Conservation (phyloP, 108 stramenopile species). For the Cylindrotheca fusiformis region DNA sequence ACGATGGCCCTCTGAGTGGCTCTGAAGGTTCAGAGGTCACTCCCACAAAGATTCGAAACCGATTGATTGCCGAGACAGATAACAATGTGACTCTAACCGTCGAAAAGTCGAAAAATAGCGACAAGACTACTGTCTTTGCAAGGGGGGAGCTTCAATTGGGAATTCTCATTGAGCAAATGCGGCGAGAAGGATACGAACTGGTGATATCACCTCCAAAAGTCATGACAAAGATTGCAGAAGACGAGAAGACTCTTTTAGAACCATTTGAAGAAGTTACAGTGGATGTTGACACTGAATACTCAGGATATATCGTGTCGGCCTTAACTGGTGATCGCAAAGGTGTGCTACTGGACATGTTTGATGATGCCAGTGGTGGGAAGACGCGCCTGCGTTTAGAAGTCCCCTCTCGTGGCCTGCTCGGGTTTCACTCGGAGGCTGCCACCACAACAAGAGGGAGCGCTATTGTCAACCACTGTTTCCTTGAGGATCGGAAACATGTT, state of each 20-base stretch:
- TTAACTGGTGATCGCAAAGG: slow-evolving; percentile 92
- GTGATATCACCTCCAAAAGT: slow-evolving; percentile 92
- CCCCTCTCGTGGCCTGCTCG: slow-evolving; percentile 95
- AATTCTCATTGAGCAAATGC: slow-evolving; percentile 96
- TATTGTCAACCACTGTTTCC: slow-evolving; percentile 89
- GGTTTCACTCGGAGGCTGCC: slow-evolving; percentile 88
- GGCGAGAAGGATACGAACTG: slow-evolving; percentile 97
- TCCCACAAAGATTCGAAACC: slow-evolving; percentile 76
- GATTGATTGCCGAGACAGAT: slow-evolving; percentile 89
- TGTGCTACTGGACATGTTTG: slow-evolving; percentile 79
- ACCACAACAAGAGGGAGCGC: slow-evolving; percentile 90
- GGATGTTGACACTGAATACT: slow-evolving; percentile 85
- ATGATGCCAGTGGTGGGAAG: slow-evolving; percentile 71
- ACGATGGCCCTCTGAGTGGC: slow-evolving; percentile 95
- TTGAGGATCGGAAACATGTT: slow-evolving; percentile 83
- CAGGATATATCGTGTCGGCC: slow-evolving; percentile 87
- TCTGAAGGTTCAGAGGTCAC: slow-evolving; percentile 91
- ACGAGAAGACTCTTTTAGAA: slow-evolving; percentile 69
- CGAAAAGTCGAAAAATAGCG: slow-evolving; percentile 58
- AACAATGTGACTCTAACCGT: slow-evolving; percentile 93
- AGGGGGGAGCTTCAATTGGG: slow-evolving; percentile 93
- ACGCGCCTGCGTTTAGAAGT: slow-evolving; percentile 88
- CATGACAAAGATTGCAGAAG: slow-evolving; percentile 67
- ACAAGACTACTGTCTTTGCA: slow-evolving; percentile 69
- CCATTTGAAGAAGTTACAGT: slow-evolving; percentile 95